A percentile compares a stretch with the other conserved stretches of the same genome.
phyloP scores from a whole-genome alignment of 352 stramenopile genomes.

The Phytophthora colocasiae region DNA sequence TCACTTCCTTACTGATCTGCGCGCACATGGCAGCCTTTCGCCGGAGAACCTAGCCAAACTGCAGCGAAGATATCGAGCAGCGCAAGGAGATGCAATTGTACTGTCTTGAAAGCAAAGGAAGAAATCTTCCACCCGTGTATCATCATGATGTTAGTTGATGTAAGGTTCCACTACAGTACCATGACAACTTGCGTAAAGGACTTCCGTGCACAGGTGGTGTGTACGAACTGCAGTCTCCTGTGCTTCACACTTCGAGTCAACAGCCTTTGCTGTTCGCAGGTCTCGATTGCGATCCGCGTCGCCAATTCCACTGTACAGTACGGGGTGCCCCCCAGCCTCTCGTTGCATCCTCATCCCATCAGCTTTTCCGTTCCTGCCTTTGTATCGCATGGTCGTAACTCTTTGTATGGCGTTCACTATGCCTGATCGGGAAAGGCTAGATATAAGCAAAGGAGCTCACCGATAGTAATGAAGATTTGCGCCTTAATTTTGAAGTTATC shows the following conservation, averaged over 20 bases:
- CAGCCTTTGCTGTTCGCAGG: conserved; percentile 16
- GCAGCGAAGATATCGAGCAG: neutral
- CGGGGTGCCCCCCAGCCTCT: conserved; percentile 15
- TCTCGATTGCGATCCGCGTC: neutral
- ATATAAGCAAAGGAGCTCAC: conserved; percentile 22
- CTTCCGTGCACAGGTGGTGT: conserved; percentile 23
- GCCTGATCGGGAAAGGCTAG: conserved; percentile 20
- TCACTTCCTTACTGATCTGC: neutral
- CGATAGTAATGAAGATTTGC: conserved; percentile 19
- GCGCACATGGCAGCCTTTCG: neutral
- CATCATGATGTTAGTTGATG: neutral
- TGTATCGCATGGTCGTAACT: conserved; percentile 22
- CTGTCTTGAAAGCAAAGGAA: neutral
- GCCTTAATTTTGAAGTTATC: conserved; percentile 18
- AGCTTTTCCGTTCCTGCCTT: conserved; percentile 20
- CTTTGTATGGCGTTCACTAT: conserved; percentile 22
- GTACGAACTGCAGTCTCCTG: conserved; percentile 9
- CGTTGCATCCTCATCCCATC: conserved; percentile 23
- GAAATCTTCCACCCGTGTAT: conserved; percentile 3
- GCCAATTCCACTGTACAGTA: neutral
- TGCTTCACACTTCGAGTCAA: conserved; percentile 1
- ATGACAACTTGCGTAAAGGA: conserved; percentile 21
- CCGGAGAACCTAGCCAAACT: neutral
- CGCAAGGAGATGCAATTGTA: too few species aligned
- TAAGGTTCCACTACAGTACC: neutral